Evolutionary conservation across 768 basidiomycete species (phyloP).

Genomic region (Kwoniella shandongensis): DNA sequence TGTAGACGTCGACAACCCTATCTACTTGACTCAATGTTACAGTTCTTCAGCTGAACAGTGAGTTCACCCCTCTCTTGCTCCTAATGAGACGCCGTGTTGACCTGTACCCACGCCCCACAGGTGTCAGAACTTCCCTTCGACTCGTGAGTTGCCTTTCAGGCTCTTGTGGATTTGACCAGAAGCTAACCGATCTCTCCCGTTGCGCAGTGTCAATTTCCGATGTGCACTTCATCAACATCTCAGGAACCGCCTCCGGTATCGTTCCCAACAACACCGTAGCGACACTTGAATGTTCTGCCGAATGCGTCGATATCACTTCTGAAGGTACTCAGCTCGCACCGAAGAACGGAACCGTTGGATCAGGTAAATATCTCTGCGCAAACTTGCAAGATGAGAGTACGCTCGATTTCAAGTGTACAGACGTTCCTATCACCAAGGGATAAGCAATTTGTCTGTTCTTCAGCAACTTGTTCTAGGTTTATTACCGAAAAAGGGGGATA

Average conservation of each 20-base stretch:
- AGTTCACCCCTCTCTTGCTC: background rate
- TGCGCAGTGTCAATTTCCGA: constrained; percentile 57
- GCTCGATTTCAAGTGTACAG: constrained; percentile 26
- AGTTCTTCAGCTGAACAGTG: constrained; percentile 55
- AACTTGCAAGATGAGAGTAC: constrained; percentile 55
- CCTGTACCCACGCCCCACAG: background rate
- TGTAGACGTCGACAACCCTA: constrained; percentile 61
- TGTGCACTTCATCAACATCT: constrained; percentile 61
- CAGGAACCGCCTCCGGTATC: constrained; percentile 61
- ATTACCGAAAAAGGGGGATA: too few relatives aligned
- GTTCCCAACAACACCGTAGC: constrained; percentile 58
- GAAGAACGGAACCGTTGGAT: constrained; percentile 56
- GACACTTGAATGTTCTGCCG: constrained; percentile 59
- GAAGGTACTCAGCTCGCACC: constrained; percentile 50
- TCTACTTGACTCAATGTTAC: constrained; percentile 62
- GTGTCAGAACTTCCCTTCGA: constrained; percentile 55
- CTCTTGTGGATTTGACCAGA: background rate
- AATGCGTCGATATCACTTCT: constrained; percentile 55
- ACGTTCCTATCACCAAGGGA: constrained; percentile 28
- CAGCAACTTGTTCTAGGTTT: too few relatives aligned
- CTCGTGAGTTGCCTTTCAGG: constrained; percentile 57
- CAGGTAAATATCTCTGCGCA: constrained; percentile 56
- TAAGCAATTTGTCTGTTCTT: background rate
- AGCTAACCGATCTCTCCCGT: background rate
- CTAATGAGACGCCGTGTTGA: constrained; percentile 6